Base-by-base conservation (phyloP, 2,329 filamentous ascomycete genomes). In the Penicillium sp. region DNA sequence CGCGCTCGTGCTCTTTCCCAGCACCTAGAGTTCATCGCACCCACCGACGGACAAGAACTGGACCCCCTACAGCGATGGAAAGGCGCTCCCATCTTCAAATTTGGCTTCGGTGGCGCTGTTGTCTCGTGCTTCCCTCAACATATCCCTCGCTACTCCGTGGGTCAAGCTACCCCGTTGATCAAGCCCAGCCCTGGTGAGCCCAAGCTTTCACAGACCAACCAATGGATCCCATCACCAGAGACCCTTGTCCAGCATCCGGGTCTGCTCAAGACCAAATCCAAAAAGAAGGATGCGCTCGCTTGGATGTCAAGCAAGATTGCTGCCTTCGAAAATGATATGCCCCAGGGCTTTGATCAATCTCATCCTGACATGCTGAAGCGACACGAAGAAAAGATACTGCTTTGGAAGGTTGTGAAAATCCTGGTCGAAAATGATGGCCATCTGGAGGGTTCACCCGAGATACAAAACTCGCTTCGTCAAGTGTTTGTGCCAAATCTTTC, bases 11-110 rank as follows among this genome's bases (percentile, higher is more conserved):
- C 79, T 47, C 75, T 79, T 43, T 82, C 81, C 14, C 76, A 80
- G 27, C 79, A 83, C 24, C 74, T 86, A 16, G 78, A 82, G 19
- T 87, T 85, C 60, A 82, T 87, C 53, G 67, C 78, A 5, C 86
- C 86, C 4, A 78, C 77, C 50, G 85, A 82, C 64, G 85, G 84
- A 49, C 80, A 80, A 39, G 78, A 81, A 68, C 77, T 86, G 18
- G 95, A 99, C 77, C 87, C 88, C 2, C 79, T 99, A 6, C 85
- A 96, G 72, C 84, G 95, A 65, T 99, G 95, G 95, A 92, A 90
- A 77, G 96, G 96, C 3, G 85, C 86, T 13, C 95, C 96, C 0
- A 84, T 96, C 13, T 89, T 98, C 69, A 85, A 85, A 1, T 99
- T 96, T 89, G 92, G 92, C 2, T 87, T 96, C 50, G 93, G 92